Base-by-base conservation (phyloP, 257 asterid species). In the Eustoma russellianum region DNA sequence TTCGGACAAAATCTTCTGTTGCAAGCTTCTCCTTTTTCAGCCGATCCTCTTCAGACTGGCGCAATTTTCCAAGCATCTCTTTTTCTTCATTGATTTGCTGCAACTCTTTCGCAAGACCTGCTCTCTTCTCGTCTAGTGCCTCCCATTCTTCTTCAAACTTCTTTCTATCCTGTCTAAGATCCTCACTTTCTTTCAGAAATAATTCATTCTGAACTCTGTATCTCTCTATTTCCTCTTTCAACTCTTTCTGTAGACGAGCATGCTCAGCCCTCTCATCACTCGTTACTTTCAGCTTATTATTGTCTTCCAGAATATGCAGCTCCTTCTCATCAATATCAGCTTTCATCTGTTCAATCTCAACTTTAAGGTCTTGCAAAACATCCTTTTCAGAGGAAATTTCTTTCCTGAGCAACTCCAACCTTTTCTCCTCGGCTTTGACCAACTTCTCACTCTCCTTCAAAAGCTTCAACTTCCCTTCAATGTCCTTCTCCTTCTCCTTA, bases 131-230 rank as follows among this genome's bases (percentile, higher is more conserved):
- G 73, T 88, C 95, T 35, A 88, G 79, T 24, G 68, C 69, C 70
- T 88, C 88, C 97, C 97, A 88, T 56, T 83, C 92, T 66, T 83
- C 83, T 79, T 88, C 91, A 46, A 83, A 83, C 67, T 78, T 83
- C 66, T 65, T 67, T 54, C 73, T 81, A 62, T 88, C 95, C 58
- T 63, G 73, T 77, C 74, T 88, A 62, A 88, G 65, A 52, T 70
- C 83, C 52, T 83, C 89, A 47, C 46, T 70, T 69, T 83, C 83
- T 74, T 82, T 81, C 65, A 69, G 59, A 56, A 85, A 75, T 64
- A 77, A 68, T 51, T 72, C 80, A 11, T 63, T 72, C 68, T 73
- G 74, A 53, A 55, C 63, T 52, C 67, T 77, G 73, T 67, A 81
- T 60, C 77, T 88, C 75, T 74, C 86, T 53, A 80, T 77, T 83